Evolutionary conservation across 192 early-diverging fungal genomes (phyloP).

Genomic region (Chytriomyces confervae): DNA sequence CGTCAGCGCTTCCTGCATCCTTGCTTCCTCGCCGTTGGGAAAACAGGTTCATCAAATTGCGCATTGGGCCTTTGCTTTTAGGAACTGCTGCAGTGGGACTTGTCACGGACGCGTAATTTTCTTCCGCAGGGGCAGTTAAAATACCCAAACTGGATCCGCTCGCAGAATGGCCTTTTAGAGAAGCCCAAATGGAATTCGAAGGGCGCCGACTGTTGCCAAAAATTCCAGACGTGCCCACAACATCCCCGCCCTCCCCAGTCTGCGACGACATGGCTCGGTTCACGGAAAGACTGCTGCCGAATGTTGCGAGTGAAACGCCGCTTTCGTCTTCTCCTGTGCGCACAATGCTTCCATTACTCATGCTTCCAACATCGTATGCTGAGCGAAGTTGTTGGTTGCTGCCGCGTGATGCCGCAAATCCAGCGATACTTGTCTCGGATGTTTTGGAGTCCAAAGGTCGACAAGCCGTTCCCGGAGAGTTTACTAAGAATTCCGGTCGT

Average conservation of each 20-base stretch:
- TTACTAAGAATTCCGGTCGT: neutral
- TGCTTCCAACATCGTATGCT: too few species aligned
- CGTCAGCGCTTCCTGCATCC: neutral
- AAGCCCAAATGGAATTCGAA: slow-evolving; percentile 1
- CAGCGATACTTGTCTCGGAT: too few species aligned
- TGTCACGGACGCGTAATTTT: neutral
- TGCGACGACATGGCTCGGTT: too few species aligned
- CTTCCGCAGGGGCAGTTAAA: neutral
- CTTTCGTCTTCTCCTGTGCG: too few species aligned
- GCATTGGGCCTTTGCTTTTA: neutral
- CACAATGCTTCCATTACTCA: too few species aligned
- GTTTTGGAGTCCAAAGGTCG: too few species aligned
- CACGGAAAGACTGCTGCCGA: too few species aligned
- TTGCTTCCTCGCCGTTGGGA: neutral
- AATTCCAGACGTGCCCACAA: neutral
- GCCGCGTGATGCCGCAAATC: too few species aligned
- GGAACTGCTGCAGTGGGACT: neutral
- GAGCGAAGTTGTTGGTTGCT: too few species aligned
- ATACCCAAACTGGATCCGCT: neutral
- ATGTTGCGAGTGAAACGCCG: too few species aligned
- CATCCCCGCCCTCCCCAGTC: neutral
- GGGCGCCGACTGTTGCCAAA: neutral
- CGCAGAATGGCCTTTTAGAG: neutral
- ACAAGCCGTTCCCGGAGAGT: too few species aligned
- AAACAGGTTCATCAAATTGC: neutral